These are phyloP conservation scores for Saraca asoca DNA, from an alignment of 331 rosid genomes.

Conservation along the genomic window DNA sequence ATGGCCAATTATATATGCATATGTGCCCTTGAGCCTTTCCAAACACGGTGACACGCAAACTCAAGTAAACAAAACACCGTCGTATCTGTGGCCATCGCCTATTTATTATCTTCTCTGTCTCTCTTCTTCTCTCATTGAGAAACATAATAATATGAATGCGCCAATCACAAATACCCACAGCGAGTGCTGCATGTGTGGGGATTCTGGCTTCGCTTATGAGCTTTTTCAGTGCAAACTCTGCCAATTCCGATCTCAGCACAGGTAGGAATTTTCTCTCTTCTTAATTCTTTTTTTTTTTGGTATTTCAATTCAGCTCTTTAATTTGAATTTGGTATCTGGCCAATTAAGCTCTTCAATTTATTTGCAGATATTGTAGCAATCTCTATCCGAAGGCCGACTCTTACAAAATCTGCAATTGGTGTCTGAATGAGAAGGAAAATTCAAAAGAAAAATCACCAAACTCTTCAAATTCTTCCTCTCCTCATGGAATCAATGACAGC, in stretches of 20 bases:
- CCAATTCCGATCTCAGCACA: slow-evolving; percentile 96
- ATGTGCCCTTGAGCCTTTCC: too few relatives aligned
- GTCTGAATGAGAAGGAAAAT: slow-evolving; percentile 64
- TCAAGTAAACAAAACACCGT: slow-evolving; percentile 13
- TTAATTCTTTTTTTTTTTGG: background rate
- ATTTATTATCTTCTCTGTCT: background rate
- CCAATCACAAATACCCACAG: slow-evolving; percentile 29
- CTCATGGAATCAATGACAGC: slow-evolving; percentile 31
- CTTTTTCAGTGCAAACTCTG: slow-evolving; percentile 82
- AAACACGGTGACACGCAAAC: slow-evolving; percentile 50
- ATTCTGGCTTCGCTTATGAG: slow-evolving; percentile 78
- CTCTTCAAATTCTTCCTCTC: slow-evolving; percentile 75
- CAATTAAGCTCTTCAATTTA: too few relatives aligned
- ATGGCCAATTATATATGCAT: background rate
- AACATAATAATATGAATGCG: slow-evolving; percentile 44
- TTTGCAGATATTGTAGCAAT: slow-evolving; percentile 80
- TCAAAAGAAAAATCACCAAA: slow-evolving; percentile 62
- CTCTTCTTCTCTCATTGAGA: slow-evolving; percentile 22
- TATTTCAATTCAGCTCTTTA: background rate
- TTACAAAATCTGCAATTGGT: slow-evolving; percentile 79
- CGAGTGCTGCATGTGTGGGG: slow-evolving; percentile 99
- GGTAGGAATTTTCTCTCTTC: slow-evolving; percentile 27
- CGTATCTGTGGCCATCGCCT: slow-evolving; percentile 43
- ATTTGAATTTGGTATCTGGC: too few relatives aligned
- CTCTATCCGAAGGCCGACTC: slow-evolving; percentile 68